These are phyloP conservation scores for Tolypocladium inflatum DNA, from an alignment of 2,329 filamentous ascomycete genomes.

Conservation along the genomic window DNA sequence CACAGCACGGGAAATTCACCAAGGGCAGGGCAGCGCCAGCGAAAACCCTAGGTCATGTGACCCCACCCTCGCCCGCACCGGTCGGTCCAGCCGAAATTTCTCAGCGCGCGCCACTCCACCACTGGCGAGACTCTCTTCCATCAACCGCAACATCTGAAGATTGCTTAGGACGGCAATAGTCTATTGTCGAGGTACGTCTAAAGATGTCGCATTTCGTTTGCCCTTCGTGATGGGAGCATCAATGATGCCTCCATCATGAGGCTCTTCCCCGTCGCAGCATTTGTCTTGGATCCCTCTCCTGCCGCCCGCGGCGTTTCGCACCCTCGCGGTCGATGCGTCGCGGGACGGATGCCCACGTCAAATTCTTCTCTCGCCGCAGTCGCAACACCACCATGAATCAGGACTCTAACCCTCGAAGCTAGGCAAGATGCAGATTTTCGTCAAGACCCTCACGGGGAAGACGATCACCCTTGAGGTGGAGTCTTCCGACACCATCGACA, in stretches of 20 bases:
- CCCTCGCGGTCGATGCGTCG: background rate
- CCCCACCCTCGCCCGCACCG: constrained; percentile 1
- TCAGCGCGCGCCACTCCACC: constrained; percentile 17
- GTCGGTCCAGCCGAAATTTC: constrained; percentile 14
- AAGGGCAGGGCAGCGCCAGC: constrained; percentile 10
- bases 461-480: constrained; percentile 99
- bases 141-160: constrained; percentile 42
- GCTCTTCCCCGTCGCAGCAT: constrained; percentile 2
- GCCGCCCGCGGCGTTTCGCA: background rate
- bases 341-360: background rate
- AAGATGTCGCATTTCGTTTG: constrained; percentile 33
- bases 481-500: constrained; percentile 99
- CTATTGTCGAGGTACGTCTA: constrained; percentile 56
- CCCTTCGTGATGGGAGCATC: constrained; percentile 17
- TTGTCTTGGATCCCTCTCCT: background rate
- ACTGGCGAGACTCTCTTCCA: constrained; percentile 11
- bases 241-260: constrained; percentile 21
- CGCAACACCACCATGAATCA: background rate
- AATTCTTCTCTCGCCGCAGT: background rate
- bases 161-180: constrained; percentile 54
- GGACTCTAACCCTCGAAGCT: constrained; percentile 31
- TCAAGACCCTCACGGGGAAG: constrained; percentile 93
- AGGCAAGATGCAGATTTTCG: constrained; percentile 71
- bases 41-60: constrained; percentile 19
- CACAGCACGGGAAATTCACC: constrained; percentile 4